Conservation (phyloP, 345 rosid species). For the Salix dunnii region DNA sequence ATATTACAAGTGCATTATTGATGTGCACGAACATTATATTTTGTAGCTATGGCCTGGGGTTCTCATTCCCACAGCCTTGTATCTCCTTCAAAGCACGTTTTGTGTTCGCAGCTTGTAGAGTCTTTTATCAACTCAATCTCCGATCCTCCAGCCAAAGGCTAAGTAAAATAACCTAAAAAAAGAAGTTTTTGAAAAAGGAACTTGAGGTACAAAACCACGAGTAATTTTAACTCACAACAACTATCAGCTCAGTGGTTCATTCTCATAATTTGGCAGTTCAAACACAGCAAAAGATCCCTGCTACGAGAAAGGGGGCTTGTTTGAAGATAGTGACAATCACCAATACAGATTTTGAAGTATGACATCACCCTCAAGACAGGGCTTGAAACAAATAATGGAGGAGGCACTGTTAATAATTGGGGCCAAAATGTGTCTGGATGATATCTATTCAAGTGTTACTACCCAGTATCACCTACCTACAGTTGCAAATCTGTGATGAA, state of each 20-base stretch:
- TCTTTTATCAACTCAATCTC: constrained; percentile 13
- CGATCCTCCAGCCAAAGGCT: constrained; percentile 2
- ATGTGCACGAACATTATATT: not conserved
- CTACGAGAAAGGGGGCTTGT: not conserved
- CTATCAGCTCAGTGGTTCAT: not conserved
- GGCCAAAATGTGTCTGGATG: constrained; percentile 16
- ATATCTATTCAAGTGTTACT: constrained; percentile 2
- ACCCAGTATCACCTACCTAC: constrained; percentile 13
- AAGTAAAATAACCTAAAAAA: not conserved
- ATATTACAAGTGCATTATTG: not conserved
- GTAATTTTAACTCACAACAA: not conserved
- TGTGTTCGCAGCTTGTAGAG: not conserved
- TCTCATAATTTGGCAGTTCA: not conserved
- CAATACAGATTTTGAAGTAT: constrained; percentile 1
- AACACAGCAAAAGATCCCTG: not conserved
- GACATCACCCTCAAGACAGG: constrained; percentile 8
- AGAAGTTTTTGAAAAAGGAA: not conserved
- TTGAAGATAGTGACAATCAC: constrained; percentile 1
- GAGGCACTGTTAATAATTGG: not conserved
- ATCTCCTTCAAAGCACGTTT: not conserved
- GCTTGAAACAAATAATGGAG: not conserved
- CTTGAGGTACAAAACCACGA: not conserved
- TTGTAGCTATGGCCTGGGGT: not conserved
- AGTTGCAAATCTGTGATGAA: constrained; percentile 5
- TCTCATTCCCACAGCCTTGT: not conserved